Evolutionary conservation across 2,329 filamentous ascomycete species (phyloP), one percentile per base, ranked within the genome.

Genomic region (Fusarium sp.): DNA sequence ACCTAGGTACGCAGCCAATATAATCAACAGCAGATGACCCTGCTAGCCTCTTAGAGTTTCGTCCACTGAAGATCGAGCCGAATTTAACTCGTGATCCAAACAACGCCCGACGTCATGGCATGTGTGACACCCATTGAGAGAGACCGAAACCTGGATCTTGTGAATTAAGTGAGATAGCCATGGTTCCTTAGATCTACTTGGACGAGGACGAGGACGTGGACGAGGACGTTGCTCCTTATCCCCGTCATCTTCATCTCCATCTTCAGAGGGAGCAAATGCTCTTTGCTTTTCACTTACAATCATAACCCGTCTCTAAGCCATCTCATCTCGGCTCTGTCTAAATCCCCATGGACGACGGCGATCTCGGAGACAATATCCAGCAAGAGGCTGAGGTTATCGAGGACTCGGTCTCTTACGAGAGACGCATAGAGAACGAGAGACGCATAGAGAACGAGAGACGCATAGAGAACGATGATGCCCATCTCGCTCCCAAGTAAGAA

Each of bases 401-500:
- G 32, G 60, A 67, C 19, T 48, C 68, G 8, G 56, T 72, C 31
- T 53, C 70, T 12, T 49, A 53, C 5, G 64, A 69, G 29, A 61
- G 71, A 56, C 73, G 65, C 6, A 74, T 77, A 48, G 70, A 73
- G 35, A 75, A 76, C 53, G 79, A 81, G n/a, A n/a, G n/a, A n/a
- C n/a, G n/a, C n/a, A n/a, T n/a, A n/a, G n/a, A n/a, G n/a, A n/a
- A 53, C 5, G 64, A 69, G 29, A 61, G 71, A 56, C 73, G 65
- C 6, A 74, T 77, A 48, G 70, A 73, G 35, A 75, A 76, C 53
- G 79, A 81, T 44, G 72, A 78, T 51, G 71, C 74, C 10, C 78
- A 82, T 66, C 72, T 82, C 13, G 70, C 79, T 34, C 81, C 81
- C 19, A 81, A 77, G 80, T 81, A 65, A 55, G 75, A 41, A 25